Evolutionary conservation across 805 yeast species (phyloP).

Genomic region (Saccharomycopsis babjevae): DNA sequence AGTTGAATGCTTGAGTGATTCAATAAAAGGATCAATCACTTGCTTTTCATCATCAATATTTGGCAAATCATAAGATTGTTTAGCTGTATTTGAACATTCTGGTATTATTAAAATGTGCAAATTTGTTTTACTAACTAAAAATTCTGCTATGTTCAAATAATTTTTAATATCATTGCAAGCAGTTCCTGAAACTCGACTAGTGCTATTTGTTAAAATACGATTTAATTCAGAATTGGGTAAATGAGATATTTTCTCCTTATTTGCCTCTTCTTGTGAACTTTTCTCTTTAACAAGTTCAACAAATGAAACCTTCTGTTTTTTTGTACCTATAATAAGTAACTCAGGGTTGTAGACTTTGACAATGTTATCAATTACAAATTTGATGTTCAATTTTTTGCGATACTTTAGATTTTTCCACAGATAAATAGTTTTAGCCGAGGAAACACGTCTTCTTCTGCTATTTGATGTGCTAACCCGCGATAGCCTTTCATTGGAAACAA

Average conservation of each 20-base stretch:
- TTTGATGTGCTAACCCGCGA: neutral
- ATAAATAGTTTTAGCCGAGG: neutral
- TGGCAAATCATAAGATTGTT: neutral
- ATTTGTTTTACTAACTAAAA: constrained; percentile 9
- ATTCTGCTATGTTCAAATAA: constrained; percentile 8
- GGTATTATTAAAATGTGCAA: constrained; percentile 6
- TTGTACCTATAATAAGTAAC: constrained; percentile 16
- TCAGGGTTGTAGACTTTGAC: constrained; percentile 14
- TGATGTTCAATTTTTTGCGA: constrained; percentile 6
- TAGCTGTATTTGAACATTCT: neutral
- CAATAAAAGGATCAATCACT: neutral
- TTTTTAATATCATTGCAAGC: neutral
- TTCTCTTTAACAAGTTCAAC: neutral
- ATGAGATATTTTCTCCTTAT: neutral
- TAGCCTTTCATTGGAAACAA: neutral
- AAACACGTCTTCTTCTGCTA: neutral
- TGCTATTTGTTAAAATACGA: neutral
- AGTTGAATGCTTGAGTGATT: neutral
- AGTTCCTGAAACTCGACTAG: neutral
- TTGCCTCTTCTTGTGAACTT: neutral
- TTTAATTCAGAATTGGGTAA: neutral
- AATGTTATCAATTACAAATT: constrained; percentile 12
- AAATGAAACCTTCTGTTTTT: neutral
- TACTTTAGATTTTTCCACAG: neutral
- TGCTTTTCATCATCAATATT: neutral